Evolutionary conservation across 768 basidiomycete genomes (phyloP).

Genomic region (Trametes villosa): DNA sequence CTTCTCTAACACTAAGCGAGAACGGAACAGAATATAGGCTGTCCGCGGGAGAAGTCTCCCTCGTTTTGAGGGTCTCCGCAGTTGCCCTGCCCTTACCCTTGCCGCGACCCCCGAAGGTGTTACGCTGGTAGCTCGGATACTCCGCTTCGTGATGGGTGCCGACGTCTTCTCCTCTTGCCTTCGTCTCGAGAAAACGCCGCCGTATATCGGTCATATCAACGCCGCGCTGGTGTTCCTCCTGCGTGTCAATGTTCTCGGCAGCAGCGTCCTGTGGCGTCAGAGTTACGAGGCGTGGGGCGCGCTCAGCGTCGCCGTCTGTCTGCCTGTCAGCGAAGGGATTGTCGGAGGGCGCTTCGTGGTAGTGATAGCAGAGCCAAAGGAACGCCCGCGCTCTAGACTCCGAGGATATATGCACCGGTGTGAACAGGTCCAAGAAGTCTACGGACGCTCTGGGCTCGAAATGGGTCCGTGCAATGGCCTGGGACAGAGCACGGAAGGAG

Average conservation of each 20-base stretch:
- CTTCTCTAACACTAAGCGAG: constrained; percentile 4
- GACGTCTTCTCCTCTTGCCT: constrained; percentile 26
- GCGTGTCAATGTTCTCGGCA: constrained; percentile 50
- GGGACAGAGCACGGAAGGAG: background rate
- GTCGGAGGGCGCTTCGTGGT: constrained; percentile 43
- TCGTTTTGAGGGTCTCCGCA: background rate
- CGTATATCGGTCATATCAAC: constrained; percentile 44
- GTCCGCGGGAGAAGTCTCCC: constrained; percentile 25
- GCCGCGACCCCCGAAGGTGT: constrained; percentile 2
- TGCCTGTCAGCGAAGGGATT: constrained; percentile 46
- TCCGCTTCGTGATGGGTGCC: constrained; percentile 14
- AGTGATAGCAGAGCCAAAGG: constrained; percentile 52
- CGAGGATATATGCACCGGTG: constrained; percentile 44
- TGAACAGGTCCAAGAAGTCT: constrained; percentile 50
- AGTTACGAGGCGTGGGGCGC: constrained; percentile 33
- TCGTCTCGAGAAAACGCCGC: constrained; percentile 41
- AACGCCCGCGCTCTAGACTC: constrained; percentile 48
- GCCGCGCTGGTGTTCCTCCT: constrained; percentile 46
- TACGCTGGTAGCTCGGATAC: background rate
- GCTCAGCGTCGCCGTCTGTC: constrained; percentile 30
- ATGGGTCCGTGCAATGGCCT: constrained; percentile 43
- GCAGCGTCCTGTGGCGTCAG: constrained; percentile 38
- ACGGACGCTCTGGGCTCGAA: constrained; percentile 37
- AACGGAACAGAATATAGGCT: constrained; percentile 18
- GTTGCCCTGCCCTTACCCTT: constrained; percentile 14